Base-by-base conservation (phyloP, 2,329 filamentous ascomycete species). In the Setomelanomma holmii region DNA sequence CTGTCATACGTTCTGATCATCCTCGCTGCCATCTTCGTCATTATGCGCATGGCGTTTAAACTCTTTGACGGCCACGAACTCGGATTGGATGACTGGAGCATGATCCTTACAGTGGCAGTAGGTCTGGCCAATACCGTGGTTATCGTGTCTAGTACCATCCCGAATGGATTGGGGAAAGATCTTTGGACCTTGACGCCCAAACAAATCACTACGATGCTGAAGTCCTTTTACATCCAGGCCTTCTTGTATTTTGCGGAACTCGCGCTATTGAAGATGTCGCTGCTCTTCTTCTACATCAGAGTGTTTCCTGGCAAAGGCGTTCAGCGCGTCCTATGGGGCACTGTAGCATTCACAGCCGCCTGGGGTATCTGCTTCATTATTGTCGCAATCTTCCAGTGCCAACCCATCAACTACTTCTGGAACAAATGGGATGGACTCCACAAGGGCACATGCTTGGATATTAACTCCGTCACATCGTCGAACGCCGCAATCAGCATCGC, bases 121-220 rank as follows among this genome's bases (percentile, higher is more conserved):
- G 60, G 64, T 6, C 48, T 62, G 10, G 66, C 71, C 4, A 67
- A 61, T 33, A 66, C 69, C 16, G 53, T 72, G 22, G 56, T 72
- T 20, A 70, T 57, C 7, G 61, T 65, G 7, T 55, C 51, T 21
- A 66, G 66, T 7, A 65, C 60, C 19, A 49, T 61, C 8, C 56
- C 56, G 38, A 60, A 67, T 27, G 83, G 82, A 1, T 68, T 84
- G 5, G 81, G 82, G 1, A 75, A 67, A 20, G 82, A 85, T 45
- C 74, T 84, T 22, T 85, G 82, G 82, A 79, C 79, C 0, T 55
- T 85, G 5, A 53, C 67, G 0, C 65, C 72, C 0, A 58, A 71
- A 0, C 58, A 77, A 20, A 76, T 85, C 33, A 80, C 76, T 14
- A 61, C 66, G 1, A 81, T 85, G 42, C 58, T 75, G 21, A 54